Evolutionary conservation across 306 rosid species (phyloP).

Genomic region (Begonia masoniana): DNA sequence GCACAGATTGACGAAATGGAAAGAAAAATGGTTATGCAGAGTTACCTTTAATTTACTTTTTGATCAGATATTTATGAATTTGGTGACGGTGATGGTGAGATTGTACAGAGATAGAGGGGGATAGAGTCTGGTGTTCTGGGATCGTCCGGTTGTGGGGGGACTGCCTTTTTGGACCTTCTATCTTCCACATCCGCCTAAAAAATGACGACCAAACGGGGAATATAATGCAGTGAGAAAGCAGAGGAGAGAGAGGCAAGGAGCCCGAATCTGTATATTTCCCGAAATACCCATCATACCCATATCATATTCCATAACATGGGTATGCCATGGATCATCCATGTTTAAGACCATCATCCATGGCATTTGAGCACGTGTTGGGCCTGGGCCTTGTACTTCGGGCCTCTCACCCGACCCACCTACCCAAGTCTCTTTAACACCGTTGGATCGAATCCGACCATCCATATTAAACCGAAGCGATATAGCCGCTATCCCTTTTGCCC

Average conservation of each 20-base stretch:
- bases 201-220: background rate
- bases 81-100: slow-evolving; percentile 15
- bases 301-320: background rate
- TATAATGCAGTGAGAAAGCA: slow-evolving; percentile 1
- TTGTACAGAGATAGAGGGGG: background rate
- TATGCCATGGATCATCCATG: background rate
- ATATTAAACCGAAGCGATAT: background rate
- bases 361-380: no score
- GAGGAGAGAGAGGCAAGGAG: slow-evolving; percentile 4
- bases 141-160: slow-evolving; percentile 51
- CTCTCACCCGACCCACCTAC: no score
- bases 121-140: slow-evolving; percentile 16
- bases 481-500: background rate
- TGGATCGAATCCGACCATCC: background rate
- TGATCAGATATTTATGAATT: slow-evolving; percentile 8
- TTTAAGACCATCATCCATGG: no score
- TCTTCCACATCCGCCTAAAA: slow-evolving; percentile 34
- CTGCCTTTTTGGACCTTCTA: slow-evolving; percentile 57
- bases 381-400: no score
- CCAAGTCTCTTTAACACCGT: background rate
- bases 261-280: slow-evolving; percentile 12
- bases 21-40: background rate
- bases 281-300: slow-evolving; percentile 17
- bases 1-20: background rate
- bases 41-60: background rate